These are phyloP conservation scores for Celoporthe dispersa DNA, from an alignment of 2,329 filamentous ascomycete genomes.

Conservation along the genomic window DNA sequence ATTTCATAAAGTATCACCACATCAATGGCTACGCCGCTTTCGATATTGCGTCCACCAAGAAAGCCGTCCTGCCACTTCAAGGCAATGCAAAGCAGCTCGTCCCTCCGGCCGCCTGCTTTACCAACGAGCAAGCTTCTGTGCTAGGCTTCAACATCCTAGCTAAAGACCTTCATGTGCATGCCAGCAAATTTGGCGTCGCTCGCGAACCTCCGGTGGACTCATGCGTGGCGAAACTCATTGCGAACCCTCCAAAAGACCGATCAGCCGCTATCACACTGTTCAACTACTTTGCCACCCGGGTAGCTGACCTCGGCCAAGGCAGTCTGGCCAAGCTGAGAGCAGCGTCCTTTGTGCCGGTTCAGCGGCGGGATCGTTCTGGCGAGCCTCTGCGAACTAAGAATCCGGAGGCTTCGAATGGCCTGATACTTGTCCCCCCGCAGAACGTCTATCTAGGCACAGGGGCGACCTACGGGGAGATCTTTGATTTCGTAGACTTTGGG, in stretches of 20 bases:
- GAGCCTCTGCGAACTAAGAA: conserved; percentile 31
- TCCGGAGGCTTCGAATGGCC: conserved; percentile 44
- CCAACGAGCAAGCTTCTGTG: conserved; percentile 74
- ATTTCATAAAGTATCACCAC: conserved; percentile 81
- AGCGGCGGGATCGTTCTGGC: conserved; percentile 26
- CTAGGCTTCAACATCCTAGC: conserved; percentile 82
- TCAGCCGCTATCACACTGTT: conserved; percentile 74
- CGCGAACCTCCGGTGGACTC: conserved; percentile 77
- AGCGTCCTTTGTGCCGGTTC: conserved; percentile 74
- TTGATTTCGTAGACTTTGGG: conserved; percentile 96
- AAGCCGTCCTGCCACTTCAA: conserved; percentile 74
- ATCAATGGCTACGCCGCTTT: conserved; percentile 74
- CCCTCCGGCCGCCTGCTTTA: conserved; percentile 77
- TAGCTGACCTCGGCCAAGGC: conserved; percentile 71
- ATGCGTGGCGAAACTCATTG: conserved; percentile 75
- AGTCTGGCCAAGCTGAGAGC: conserved; percentile 64
- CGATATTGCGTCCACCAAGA: conserved; percentile 58
- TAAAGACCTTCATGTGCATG: conserved; percentile 77
- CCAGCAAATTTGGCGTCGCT: conserved; percentile 83
- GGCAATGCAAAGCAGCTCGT: conserved; percentile 69
- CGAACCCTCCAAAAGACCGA: conserved; percentile 70
- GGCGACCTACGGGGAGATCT: conserved; percentile 79
- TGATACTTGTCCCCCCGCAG: conserved; percentile 68
- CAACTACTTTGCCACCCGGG: conserved; percentile 78
- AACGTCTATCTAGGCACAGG: conserved; percentile 80